Base-by-base conservation (phyloP, 2,329 filamentous ascomycete genomes). In the Incumbomyces delicatus region DNA sequence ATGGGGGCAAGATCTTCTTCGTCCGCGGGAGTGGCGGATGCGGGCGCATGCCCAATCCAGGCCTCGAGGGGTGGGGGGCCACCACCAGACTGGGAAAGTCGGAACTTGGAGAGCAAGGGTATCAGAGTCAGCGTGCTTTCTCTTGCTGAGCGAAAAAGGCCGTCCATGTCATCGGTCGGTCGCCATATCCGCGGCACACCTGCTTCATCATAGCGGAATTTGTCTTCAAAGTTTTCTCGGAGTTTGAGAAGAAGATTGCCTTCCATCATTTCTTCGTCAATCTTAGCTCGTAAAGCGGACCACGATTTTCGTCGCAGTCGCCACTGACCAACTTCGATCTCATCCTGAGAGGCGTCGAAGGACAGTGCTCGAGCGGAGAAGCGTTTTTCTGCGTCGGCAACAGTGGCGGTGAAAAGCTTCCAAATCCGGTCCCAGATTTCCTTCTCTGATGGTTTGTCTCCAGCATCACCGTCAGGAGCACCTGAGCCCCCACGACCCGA, bases 181-280 rank as follows among this genome's bases (percentile, higher is more conserved):
- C 89, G 81, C 92, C 92, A 98, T 66, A 98, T 95, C 50, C 92
- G 78, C 4, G 92, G 92, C 3, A 98, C 92, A 20, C 92, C 92
- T 6, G 81, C 81, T 50, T 95, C 89, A 59, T 98, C 92, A 60
- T 98, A 98, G 53, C 92, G 83, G 77, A 98, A 98, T 67, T 95
- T 95, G 70, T 98, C 92, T 67, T 98, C 92, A 57, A 98, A 98
- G 70, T 95, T 96, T 66, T 98, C 92, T 31, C 92, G 81, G 43
- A 98, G 78, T 72, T 98, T 98, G 57, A 96, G 74, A 30, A 96
- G 72, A 45, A 98, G 81, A 61, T 96, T 98, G 59, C 90, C 90
- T 68, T 96, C 92, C 81, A 94, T 94, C 61, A 95, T 87, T 67
- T 98, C 92, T 61, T 98, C 92, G 31, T 96, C 90, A 52, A 98